A percentile compares a stretch with the other conserved stretches of the same genome.
Conservation (phyloP, 768 basidiomycete species). For the Tulasnella sp. region DNA sequence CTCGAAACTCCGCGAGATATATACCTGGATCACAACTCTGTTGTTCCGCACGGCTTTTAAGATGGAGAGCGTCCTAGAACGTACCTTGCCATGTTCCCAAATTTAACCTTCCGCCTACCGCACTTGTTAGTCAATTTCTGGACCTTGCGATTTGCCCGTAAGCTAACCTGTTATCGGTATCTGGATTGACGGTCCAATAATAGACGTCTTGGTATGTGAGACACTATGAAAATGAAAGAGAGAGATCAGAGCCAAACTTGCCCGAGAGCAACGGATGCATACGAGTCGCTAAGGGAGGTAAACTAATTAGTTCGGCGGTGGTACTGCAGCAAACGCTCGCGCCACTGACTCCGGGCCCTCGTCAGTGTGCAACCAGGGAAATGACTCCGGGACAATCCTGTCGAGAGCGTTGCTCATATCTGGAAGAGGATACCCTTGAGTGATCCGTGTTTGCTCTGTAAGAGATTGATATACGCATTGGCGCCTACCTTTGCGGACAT, state of each 20-base stretch:
- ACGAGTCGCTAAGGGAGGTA: slow-evolving; percentile 62
- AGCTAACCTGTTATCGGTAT: slow-evolving; percentile 77
- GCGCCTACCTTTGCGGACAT: slow-evolving; percentile 35
- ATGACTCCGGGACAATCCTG: slow-evolving; percentile 75
- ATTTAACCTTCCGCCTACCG: slow-evolving; percentile 49
- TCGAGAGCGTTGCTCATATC: slow-evolving; percentile 97
- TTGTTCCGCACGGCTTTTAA: background rate
- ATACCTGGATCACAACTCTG: slow-evolving; percentile 50
- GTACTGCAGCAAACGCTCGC: slow-evolving; percentile 17
- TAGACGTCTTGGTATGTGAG: slow-evolving; percentile 85
- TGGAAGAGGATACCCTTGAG: slow-evolving; percentile 35
- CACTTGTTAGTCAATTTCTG: background rate
- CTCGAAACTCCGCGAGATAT: slow-evolving; percentile 82
- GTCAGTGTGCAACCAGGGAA: slow-evolving; percentile 82
- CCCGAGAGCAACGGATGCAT: slow-evolving; percentile 37
- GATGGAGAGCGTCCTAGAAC: slow-evolving; percentile 20
- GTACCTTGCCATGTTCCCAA: slow-evolving; percentile 92
- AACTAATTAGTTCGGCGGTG: slow-evolving; percentile 5
- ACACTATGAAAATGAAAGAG: slow-evolving; percentile 49
- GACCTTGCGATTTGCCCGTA: background rate
- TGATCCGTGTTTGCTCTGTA: background rate
- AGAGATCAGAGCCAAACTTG: background rate
- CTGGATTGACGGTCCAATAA: slow-evolving; percentile 77
- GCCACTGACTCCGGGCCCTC: slow-evolving; percentile 82
- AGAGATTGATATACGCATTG: background rate